Conservation (phyloP, 140 eudicot genomes). For the Anethum foeniculum region DNA sequence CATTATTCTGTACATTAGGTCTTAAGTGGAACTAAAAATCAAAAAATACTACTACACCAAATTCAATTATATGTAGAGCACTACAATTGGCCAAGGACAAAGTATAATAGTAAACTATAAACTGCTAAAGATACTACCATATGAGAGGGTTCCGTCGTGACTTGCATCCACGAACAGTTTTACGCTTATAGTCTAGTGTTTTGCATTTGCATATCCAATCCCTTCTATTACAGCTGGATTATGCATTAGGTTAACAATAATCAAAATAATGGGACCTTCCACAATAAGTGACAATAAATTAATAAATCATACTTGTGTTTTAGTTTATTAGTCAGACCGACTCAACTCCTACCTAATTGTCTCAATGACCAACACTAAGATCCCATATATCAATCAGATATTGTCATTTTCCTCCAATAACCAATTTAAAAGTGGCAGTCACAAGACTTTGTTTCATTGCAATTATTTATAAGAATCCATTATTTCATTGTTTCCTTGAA, state of each 20-base stretch:
- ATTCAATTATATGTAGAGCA: neutral
- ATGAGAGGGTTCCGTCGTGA: neutral
- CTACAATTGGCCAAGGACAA: neutral
- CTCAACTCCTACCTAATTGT: neutral
- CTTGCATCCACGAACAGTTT: constrained; percentile 4
- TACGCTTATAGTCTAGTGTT: constrained; percentile 4
- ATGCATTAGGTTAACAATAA: constrained; percentile 3
- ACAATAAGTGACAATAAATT: neutral
- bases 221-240: constrained; percentile 16
- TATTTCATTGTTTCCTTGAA: neutral
- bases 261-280: neutral
- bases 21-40: neutral
- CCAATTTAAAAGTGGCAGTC: constrained; percentile 22
- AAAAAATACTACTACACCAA: neutral
- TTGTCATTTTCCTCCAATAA: constrained; percentile 26
- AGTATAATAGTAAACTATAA: neutral
- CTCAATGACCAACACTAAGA: constrained; percentile 15
- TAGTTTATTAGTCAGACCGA: neutral
- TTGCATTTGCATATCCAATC: constrained; percentile 13
- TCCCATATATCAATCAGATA: constrained; percentile 33
- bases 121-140: neutral
- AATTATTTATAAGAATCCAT: constrained; percentile 19
- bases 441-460: constrained; percentile 15
- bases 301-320: neutral
- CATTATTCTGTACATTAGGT: neutral